Conservation (phyloP, 371 early-diverging fungal species). For the Saksenaea oblongispora region DNA sequence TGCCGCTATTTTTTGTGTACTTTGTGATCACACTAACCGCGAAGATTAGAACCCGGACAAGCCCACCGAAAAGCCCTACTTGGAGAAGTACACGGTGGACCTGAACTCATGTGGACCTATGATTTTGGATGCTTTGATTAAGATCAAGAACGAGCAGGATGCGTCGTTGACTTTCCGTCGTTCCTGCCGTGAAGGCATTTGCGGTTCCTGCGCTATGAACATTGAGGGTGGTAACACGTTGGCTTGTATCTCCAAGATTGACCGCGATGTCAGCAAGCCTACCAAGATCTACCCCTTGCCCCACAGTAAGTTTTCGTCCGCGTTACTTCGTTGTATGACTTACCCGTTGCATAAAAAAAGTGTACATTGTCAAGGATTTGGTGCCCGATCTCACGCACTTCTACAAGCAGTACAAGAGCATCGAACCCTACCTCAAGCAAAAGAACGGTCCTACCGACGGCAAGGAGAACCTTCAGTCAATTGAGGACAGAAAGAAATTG, state of each 20-base stretch:
- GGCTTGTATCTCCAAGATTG: slow-evolving; percentile 90
- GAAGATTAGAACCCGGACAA: slow-evolving; percentile 78
- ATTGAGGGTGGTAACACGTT: slow-evolving; percentile 93
- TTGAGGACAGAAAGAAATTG: slow-evolving; percentile 93
- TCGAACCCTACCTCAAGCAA: slow-evolving; percentile 94
- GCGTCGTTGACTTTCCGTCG: slow-evolving; percentile 91
- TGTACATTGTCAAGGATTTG: slow-evolving; percentile 86
- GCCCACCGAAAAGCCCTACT: slow-evolving; percentile 85
- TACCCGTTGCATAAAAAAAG: slow-evolving; percentile 19
- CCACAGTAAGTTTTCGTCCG: slow-evolving; percentile 68
- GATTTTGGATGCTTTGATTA: slow-evolving; percentile 93
- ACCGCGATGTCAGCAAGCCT: slow-evolving; percentile 64
- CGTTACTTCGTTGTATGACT: neutral
- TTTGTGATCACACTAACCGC: neutral
- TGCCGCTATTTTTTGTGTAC: neutral
- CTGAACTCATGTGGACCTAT: slow-evolving; percentile 92
- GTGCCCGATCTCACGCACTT: slow-evolving; percentile 94
- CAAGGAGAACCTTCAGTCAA: slow-evolving; percentile 88
- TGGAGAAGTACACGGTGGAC: slow-evolving; percentile 89
- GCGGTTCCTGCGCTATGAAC: slow-evolving; percentile 98
- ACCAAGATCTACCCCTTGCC: slow-evolving; percentile 95
- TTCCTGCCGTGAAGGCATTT: slow-evolving; percentile 81
- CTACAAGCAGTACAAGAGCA: slow-evolving; percentile 95
- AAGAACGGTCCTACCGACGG: slow-evolving; percentile 66
- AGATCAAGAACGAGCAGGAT: slow-evolving; percentile 96